Base-by-base conservation (phyloP, 345 rosid genomes). In the Tarenaya hassleriana region DNA sequence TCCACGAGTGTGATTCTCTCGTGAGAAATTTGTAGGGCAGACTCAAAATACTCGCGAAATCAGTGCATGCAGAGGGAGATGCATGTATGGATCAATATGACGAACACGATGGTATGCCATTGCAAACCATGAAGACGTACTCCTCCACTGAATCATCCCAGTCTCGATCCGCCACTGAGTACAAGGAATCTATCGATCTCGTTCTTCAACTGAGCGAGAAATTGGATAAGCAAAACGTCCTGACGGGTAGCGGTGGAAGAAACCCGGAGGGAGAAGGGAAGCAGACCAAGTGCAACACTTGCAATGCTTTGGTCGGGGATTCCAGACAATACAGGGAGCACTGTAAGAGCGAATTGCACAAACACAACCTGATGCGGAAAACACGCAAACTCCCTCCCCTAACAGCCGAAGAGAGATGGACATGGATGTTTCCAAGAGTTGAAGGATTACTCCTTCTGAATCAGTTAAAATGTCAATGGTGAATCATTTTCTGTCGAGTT, bases 271-370 rank as follows among this genome's bases (percentile, higher is more conserved):
- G 58, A 34, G 81, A 69, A 64, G 78, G 37, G 15, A 92, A 88
- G 73, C 86, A 71, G 59, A 81, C 73, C 44, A 81, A 70, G 73
- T 92, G 98, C 72, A 79, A 81, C 70, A 92, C 88, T 14, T 92
- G 96, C 76, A 72, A 85, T 69, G 77, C 91, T 1, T 53, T 71
- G 17, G 74, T 85, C 19, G 97, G 94, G 18, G 90, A 85, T 40
- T 67, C 94, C 55, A 85, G 83, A 70, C 76, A 77, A 67, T 88
- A 83, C 24, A 83, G 98, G 64, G 88, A 83, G 29, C 98, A 92
- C 58, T 92, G 77, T 50, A 88, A 85, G 84, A 92, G 85, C 18
- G 94, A 85, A 4, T 92, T 97, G 98, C 98, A 88, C 77, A 92
- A 82, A 71, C 97, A 92, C 58, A 92, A 92, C 64, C 61, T 92